Evolutionary conservation across 345 rosid species (phyloP).

Genomic region (Geranium rotundifolium): DNA sequence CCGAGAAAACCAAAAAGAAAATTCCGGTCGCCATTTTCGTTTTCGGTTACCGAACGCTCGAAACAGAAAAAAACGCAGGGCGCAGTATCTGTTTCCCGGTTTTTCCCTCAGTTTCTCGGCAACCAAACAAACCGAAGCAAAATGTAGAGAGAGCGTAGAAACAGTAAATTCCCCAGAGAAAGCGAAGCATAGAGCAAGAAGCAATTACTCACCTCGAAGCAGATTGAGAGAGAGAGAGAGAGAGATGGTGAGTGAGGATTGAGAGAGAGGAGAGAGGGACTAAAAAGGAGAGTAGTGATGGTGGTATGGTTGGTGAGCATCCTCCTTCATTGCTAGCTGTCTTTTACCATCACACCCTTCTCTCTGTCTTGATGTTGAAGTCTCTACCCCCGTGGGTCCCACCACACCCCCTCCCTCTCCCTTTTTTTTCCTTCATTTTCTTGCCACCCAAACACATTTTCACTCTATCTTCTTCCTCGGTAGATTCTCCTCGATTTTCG

Average conservation of each 20-base stretch:
- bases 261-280: background rate
- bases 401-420: background rate
- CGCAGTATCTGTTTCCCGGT: too few relatives aligned
- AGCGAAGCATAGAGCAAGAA: background rate
- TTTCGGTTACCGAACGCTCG: too few relatives aligned
- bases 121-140: background rate
- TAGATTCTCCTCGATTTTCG: too few relatives aligned
- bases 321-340: conserved; percentile 69
- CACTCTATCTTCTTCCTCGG: too few relatives aligned
- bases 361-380: conserved; percentile 47
- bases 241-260: background rate
- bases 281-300: background rate
- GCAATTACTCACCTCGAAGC: too few relatives aligned
- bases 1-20: too few relatives aligned
- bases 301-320: conserved; percentile 21
- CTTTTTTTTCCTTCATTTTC: background rate
- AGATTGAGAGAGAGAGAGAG: background rate
- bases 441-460: too few relatives aligned
- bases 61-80: too few relatives aligned
- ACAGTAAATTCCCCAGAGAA: background rate
- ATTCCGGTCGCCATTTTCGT: background rate
- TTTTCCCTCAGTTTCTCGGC: background rate
- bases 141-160: background rate
- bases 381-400: conserved; percentile 12
- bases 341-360: conserved; percentile 16